A percentile compares a stretch with the other conserved stretches of the same genome.
phyloP scores from a whole-genome alignment of 768 basidiomycete species.

The Auricularia cornea region DNA sequence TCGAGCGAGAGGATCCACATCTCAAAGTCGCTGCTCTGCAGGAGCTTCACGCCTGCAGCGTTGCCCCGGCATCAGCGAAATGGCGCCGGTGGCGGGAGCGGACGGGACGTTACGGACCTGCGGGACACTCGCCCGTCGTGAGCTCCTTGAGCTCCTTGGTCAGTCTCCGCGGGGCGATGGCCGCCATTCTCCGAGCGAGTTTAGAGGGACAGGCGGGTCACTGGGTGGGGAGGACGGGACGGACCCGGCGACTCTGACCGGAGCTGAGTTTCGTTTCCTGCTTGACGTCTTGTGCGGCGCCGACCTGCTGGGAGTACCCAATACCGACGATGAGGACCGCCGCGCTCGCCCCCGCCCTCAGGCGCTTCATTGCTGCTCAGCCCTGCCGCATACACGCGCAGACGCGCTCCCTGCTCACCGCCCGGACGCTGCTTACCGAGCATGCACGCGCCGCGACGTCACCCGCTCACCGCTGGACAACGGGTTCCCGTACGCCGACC shows the following conservation, averaged over 20 bases:
- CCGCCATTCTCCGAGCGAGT: background rate
- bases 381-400: too few relatives aligned
- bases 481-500: background rate
- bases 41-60: slow-evolving; percentile 55
- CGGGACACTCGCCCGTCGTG: slow-evolving; percentile 54
- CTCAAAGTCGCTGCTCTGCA: slow-evolving; percentile 68
- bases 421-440: too few relatives aligned
- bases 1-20: slow-evolving; percentile 75
- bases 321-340: background rate
- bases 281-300: background rate
- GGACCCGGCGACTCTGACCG: background rate
- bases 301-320: too few relatives aligned
- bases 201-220: background rate
- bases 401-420: too few relatives aligned
- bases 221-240: background rate
- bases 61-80: background rate
- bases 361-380: background rate
- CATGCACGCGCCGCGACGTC: too few relatives aligned
- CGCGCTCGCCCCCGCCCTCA: background rate
- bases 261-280: background rate
- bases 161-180: slow-evolving; percentile 34
- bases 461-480: background rate
- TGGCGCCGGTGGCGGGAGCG: background rate
- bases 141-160: slow-evolving; percentile 68
- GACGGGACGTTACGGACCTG: slow-evolving; percentile 33